Evolutionary conservation across 257 asterid genomes (phyloP).

Genomic region (Solanum ahanhuiri): DNA sequence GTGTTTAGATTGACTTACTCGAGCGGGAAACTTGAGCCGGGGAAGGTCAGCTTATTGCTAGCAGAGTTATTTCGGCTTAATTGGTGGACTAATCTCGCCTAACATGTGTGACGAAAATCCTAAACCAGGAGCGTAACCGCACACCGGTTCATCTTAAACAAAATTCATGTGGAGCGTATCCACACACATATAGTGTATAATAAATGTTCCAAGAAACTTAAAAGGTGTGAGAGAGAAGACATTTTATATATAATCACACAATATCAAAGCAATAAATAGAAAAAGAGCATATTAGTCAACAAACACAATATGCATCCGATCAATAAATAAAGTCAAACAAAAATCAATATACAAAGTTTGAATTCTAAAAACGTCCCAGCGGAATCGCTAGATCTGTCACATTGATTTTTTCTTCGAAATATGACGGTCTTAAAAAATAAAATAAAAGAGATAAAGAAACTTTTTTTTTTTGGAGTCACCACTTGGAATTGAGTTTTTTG

Average conservation of each 20-base stretch:
- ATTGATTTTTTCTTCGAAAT: too few relatives aligned
- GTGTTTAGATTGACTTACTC: not conserved
- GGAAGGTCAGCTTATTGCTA: not conserved
- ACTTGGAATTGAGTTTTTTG: too few relatives aligned
- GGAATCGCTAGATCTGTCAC: not conserved
- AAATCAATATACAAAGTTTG: too few relatives aligned
- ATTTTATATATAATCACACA: not conserved
- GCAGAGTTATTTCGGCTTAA: too few relatives aligned
- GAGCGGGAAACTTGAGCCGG: not conserved
- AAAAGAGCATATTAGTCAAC: too few relatives aligned
- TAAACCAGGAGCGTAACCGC: too few relatives aligned
- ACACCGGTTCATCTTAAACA: not conserved
- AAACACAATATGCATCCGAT: not conserved
- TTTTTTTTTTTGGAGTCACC: too few relatives aligned
- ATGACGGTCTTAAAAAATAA: not conserved
- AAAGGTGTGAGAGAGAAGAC: too few relatives aligned
- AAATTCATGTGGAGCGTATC: not conserved
- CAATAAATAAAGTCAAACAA: not conserved
- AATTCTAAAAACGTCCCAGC: fast-evolving
- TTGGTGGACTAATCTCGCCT: not conserved
- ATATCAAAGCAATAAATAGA: too few relatives aligned
- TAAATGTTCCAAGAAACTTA: not conserved
- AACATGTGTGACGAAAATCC: too few relatives aligned
- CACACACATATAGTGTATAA: too few relatives aligned
- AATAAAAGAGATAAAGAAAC: too few relatives aligned